Conservation (phyloP, 306 rosid genomes). For the Pyrus communis region DNA sequence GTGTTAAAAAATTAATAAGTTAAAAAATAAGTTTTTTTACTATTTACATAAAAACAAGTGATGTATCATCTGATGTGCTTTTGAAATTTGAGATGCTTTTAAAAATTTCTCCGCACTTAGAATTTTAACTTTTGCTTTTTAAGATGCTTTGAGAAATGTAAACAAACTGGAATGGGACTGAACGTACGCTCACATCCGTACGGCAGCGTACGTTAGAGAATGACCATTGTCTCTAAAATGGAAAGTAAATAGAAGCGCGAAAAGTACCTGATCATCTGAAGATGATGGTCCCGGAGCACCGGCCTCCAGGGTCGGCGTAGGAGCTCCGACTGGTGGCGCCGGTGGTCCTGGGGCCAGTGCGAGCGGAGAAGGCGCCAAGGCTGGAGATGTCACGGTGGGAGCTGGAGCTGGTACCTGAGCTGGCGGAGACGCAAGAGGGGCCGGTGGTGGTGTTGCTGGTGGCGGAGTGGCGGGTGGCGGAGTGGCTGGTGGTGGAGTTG, state of each 20-base stretch:
- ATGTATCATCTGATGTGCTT: no score
- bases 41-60: no score
- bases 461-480: constrained; percentile 36
- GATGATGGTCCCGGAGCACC: constrained; percentile 40
- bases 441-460: constrained; percentile 43
- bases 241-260: not conserved
- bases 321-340: constrained; percentile 41
- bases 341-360: constrained; percentile 31
- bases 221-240: not conserved
- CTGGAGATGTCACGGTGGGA: constrained; percentile 36
- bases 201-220: not conserved
- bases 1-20: not conserved
- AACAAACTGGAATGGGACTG: no score
- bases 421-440: constrained; percentile 46
- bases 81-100: no score
- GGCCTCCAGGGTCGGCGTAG: constrained; percentile 41
- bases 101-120: no score
- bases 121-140: no score
- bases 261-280: constrained; percentile 35
- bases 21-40: not conserved
- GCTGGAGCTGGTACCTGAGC: constrained; percentile 49
- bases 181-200: not conserved
- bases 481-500: constrained; percentile 23
- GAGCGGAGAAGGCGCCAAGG: constrained; percentile 41
- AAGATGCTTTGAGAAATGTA: no score